Evolutionary conservation across 2,329 filamentous ascomycete species (phyloP).

Genomic region (Neofusicoccum kwambonambiense): DNA sequence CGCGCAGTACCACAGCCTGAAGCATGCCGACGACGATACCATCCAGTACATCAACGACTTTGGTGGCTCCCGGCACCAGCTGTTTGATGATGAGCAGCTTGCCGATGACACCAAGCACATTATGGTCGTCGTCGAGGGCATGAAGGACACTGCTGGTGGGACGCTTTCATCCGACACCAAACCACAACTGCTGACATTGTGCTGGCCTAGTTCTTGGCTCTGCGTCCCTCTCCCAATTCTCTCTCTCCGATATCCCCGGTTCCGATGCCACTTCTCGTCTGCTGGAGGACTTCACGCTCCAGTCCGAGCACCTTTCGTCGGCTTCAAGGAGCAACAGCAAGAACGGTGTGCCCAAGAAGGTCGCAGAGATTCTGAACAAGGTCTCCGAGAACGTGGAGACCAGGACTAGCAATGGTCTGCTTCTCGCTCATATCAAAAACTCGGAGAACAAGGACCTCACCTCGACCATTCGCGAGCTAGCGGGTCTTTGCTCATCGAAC

Average conservation of each 20-base stretch:
- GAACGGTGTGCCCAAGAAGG: background rate
- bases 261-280: constrained; percentile 36
- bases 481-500: constrained; percentile 14
- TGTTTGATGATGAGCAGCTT: constrained; percentile 38
- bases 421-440: constrained; percentile 15
- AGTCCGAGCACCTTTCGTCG: constrained; percentile 27
- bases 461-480: constrained; percentile 11
- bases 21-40: constrained; percentile 39
- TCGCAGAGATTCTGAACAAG: background rate
- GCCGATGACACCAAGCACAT: constrained; percentile 28
- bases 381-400: constrained; percentile 7
- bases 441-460: constrained; percentile 2
- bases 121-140: constrained; percentile 43
- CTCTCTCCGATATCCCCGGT: constrained; percentile 33
- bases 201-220: background rate
- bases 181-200: background rate
- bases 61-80: constrained; percentile 39
- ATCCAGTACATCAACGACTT: constrained; percentile 48
- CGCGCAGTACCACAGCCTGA: constrained; percentile 48
- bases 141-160: constrained; percentile 36
- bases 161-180: background rate
- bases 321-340: background rate
- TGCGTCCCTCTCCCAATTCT: constrained; percentile 23
- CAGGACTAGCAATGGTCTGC: constrained; percentile 1
- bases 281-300: constrained; percentile 34